phyloP scores from a whole-genome alignment of 2,329 filamentous ascomycete species.

The Fusarium continuum region DNA sequence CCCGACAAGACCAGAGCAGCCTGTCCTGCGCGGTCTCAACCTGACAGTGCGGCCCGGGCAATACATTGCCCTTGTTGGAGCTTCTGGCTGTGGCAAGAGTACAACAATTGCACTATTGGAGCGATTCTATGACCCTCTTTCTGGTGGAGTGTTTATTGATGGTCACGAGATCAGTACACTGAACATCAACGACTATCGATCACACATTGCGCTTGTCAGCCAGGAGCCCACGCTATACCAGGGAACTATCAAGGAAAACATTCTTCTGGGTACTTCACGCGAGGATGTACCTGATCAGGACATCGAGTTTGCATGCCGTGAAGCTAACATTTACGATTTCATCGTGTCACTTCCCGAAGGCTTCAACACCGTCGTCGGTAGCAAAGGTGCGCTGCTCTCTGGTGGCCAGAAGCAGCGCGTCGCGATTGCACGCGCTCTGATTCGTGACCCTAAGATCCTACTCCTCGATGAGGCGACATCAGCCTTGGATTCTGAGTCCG shows the following conservation, averaged over 20 bases:
- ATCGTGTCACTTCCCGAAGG: constrained; percentile 87
- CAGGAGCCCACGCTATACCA: constrained; percentile 97
- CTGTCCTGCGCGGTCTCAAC: constrained; percentile 88
- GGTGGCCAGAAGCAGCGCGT: constrained; percentile 96
- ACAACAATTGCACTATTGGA: constrained; percentile 93
- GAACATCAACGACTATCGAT: constrained; percentile 87
- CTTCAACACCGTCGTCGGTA: constrained; percentile 85
- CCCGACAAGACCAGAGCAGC: constrained; percentile 87
- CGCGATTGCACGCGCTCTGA: constrained; percentile 88
- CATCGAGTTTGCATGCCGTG: constrained; percentile 81
- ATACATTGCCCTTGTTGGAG: constrained; percentile 90
- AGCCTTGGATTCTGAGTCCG: constrained; percentile 78
- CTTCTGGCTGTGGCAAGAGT: constrained; percentile 92
- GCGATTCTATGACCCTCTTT: constrained; percentile 90
- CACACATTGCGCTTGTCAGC: constrained; percentile 84
- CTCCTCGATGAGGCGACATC: constrained; percentile 84
- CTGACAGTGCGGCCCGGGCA: constrained; percentile 78
- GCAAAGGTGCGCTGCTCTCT: constrained; percentile 83
- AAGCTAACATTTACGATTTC: constrained; percentile 94
- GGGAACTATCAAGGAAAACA: constrained; percentile 90
- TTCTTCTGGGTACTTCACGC: constrained; percentile 77
- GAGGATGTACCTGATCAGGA: constrained; percentile 75
- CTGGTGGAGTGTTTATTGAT: constrained; percentile 83
- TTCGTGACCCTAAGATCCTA: constrained; percentile 89
- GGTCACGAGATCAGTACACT: constrained; percentile 81